phyloP scores from a whole-genome alignment of 2,329 filamentous ascomycete genomes.

The Samsoniella hepiali region DNA sequence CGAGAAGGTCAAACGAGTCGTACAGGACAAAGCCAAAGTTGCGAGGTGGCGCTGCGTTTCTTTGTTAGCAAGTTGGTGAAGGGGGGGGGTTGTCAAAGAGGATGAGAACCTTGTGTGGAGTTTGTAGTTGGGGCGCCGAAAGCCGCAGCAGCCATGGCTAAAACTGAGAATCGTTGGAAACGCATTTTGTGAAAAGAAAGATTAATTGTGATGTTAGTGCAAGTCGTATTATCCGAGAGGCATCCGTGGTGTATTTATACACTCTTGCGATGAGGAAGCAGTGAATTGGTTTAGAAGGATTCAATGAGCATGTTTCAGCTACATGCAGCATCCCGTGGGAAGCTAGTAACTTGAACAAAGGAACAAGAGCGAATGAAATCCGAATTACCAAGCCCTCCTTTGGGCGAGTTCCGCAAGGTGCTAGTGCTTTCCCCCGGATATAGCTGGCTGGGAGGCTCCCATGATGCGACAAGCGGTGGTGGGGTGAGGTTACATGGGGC shows the following conservation, averaged over 20 bases:
- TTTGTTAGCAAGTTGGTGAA: too few species aligned
- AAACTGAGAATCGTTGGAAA: background rate
- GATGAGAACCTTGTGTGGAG: background rate
- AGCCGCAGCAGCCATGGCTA: background rate
- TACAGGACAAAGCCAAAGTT: conserved; percentile 11
- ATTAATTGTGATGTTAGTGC: background rate
- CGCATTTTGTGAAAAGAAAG: background rate
- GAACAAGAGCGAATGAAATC: background rate
- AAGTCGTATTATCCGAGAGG: background rate
- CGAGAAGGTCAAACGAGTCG: conserved; percentile 20
- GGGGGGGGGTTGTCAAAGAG: too few species aligned
- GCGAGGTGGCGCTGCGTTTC: background rate
- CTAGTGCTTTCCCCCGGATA: background rate
- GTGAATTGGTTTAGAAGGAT: too few species aligned
- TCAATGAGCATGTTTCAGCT: background rate
- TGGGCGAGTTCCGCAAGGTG: background rate
- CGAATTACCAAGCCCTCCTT: background rate
- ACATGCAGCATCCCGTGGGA: background rate
- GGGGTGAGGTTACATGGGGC: background rate
- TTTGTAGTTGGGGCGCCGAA: background rate
- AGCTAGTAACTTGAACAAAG: background rate
- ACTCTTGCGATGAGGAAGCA: background rate
- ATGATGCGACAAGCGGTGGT: conserved; percentile 10
- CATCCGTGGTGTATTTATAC: background rate
- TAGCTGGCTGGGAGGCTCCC: conserved; percentile 3